Conservation (phyloP, 1,284 basidiomycete genomes). For the Sanghuangporus sanghuang region DNA sequence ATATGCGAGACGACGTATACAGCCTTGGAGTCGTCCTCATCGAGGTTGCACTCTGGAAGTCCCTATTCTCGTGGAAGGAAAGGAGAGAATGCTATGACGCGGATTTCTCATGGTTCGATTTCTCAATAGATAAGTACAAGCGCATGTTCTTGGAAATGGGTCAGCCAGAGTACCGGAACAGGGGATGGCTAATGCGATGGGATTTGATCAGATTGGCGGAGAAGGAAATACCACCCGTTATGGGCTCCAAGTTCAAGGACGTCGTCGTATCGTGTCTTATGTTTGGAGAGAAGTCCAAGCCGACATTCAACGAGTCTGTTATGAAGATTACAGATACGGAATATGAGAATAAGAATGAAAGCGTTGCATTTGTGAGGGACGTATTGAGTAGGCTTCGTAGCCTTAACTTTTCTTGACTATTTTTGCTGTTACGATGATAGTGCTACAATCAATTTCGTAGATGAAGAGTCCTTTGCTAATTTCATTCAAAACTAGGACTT, state of each 20-base stretch:
- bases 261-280: not conserved
- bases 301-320: not conserved
- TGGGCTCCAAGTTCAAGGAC: not conserved
- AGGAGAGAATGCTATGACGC: not conserved
- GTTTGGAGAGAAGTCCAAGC: not conserved
- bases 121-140: not conserved
- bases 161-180: not conserved
- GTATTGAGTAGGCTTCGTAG: not conserved
- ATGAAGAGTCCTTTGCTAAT: no score
- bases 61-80: not conserved
- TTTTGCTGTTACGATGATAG: no score
- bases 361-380: not conserved
- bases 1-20: conserved; percentile 13
- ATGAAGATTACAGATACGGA: not conserved
- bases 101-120: not conserved
- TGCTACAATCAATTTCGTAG: no score
- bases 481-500: no score
- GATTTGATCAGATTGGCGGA: not conserved
- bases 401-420: not conserved
- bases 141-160: not conserved
- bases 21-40: conserved; percentile 11
- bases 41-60: conserved; percentile 13
- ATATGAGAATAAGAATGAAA: not conserved
- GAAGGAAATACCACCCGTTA: not conserved
- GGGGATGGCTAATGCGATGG: not conserved